Base-by-base conservation (phyloP, 805 yeast genomes). In the Suhomyces tanzawaensis region DNA sequence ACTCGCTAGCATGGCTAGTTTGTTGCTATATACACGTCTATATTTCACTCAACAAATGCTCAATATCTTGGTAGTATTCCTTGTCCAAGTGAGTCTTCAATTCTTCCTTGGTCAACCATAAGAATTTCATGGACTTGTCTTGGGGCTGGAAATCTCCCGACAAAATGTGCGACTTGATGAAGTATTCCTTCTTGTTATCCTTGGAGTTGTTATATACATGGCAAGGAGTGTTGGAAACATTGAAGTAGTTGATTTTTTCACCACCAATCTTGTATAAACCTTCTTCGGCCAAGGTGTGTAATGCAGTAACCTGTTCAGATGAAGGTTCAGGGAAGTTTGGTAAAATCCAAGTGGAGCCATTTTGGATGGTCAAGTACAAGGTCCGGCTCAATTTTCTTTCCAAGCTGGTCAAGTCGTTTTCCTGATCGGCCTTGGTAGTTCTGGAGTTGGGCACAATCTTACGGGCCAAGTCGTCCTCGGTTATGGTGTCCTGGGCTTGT, bases 41-140 rank as follows among this genome's bases (percentile, higher is more conserved):
- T 28, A 66, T 58, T 42, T 64, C 67, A 42, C 66, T 62, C 41
- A 77, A 64, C 49, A 77, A 62, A 51, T 70, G 79, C 33, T 61
- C 69, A 32, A 84, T 71, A 41, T 77, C 72, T 15, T 68, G 53
- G 55, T 61, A 89, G 59, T 87, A 88, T 25, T 66, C 70, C 18
- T 57, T 48, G 29, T 67, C 66, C 39, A 85, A 79, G 39, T 66
- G 61, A 15, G 72, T 68, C 45, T 68, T 60, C 38, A 88, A 69
- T 64, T 91, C 99, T 33, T 84, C 87, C 55, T 80, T 85, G 21
- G 87, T 76, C 50, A 89, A 71, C 99, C 99, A 91, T 51, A 81
- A 80, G 64, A 66, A 86, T 38, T 82, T 81, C 34, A 63, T 48
- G 25, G 58, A 52, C 8, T 61, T 51, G 14, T 61, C 52, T 29